Evolutionary conservation across 225 moss, liverwort and hornwort genomes (phyloP).

Genomic region (Sphagnum contortum): DNA sequence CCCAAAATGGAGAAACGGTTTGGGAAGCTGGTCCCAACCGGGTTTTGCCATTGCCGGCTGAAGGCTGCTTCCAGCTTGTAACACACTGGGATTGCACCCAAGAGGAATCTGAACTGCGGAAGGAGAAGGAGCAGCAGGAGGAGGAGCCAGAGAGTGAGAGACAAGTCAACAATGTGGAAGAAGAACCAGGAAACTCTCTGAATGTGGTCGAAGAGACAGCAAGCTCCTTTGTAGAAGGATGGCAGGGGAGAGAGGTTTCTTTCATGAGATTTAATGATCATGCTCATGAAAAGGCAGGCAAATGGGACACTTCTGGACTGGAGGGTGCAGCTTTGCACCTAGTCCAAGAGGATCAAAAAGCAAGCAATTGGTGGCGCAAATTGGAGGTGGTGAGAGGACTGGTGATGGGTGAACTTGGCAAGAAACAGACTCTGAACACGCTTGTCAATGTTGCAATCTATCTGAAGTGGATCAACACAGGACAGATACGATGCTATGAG

Average conservation of each 20-base stretch:
- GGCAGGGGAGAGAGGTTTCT: conserved; percentile 52
- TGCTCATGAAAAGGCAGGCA: conserved; percentile 46
- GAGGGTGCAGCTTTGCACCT: conserved; percentile 63
- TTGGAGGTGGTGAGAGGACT: conserved; percentile 79
- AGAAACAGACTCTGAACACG: conserved; percentile 52
- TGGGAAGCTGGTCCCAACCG: conserved; percentile 85
- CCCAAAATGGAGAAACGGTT: conserved; percentile 37
- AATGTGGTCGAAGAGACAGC: conserved; percentile 18
- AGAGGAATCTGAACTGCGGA: conserved; percentile 21
- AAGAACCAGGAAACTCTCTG: conserved; percentile 8
- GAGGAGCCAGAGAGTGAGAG: neutral
- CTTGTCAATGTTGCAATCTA: conserved; percentile 75
- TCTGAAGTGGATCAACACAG: conserved; percentile 96
- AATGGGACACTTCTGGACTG: conserved; percentile 72
- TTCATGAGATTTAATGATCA: conserved; percentile 53
- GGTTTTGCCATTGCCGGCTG: conserved; percentile 33
- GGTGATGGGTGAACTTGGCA: conserved; percentile 50
- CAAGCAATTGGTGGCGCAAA: conserved; percentile 99
- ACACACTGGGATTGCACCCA: conserved; percentile 71
- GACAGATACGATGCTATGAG: conserved; percentile 82
- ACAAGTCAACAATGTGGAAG: neutral
- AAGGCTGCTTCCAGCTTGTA: conserved; percentile 52
- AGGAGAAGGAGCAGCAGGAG: neutral
- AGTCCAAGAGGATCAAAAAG: conserved; percentile 68
- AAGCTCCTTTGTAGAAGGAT: conserved; percentile 62